Base-by-base conservation (phyloP, 192 early-diverging fungal species). In the Allomyces macrogynus region DNA sequence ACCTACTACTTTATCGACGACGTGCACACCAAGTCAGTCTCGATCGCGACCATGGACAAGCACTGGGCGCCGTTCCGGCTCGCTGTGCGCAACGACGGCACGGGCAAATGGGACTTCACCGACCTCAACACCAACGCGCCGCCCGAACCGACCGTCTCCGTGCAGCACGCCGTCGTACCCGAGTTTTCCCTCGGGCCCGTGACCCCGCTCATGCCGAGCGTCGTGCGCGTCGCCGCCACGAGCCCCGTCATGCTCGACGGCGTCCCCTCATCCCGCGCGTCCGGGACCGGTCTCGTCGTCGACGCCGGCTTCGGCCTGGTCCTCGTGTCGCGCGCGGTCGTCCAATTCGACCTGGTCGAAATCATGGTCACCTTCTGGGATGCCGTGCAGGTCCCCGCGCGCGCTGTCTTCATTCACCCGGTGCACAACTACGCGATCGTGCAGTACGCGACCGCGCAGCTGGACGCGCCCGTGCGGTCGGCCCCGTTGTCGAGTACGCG, bases 371-470 rank as follows among this genome's bases (percentile, higher is more conserved):
- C 88, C 0, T 85, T 97, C 71, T 90, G 86, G 57, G 87, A 92
- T 68, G 84, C 84, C 32, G 82, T 91, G n/a, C 85, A 89, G 44
- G 86, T 97, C 65, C 92, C 91, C 0, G 94, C 82, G 23, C 83
- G 82, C 66, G 73, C 93, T 57, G 67, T 86, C 8, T 91, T 89
- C 66, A 62, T 89, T 54, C 94, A 97, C 64, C 94, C 92, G 1
- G 84, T 84, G 2, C 87, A 92, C 68, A 95, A 92, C 78, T 88
- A 88, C 77, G 84, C 86, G 1, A 78, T 97, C 42, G 40, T 97
- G 12, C 81, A 81, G 40, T 97, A 90, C 68, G 86, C 44, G 8
- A 18, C 44, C 44, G 26, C 26, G 26, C 44, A 54, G 8, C 8
- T 54, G 12, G 1, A 16, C 12, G 44, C 44, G 12, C 44, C 44